Conservation (phyloP, 176 grass and related monocot genomes). For the Microstegium vimineum region DNA sequence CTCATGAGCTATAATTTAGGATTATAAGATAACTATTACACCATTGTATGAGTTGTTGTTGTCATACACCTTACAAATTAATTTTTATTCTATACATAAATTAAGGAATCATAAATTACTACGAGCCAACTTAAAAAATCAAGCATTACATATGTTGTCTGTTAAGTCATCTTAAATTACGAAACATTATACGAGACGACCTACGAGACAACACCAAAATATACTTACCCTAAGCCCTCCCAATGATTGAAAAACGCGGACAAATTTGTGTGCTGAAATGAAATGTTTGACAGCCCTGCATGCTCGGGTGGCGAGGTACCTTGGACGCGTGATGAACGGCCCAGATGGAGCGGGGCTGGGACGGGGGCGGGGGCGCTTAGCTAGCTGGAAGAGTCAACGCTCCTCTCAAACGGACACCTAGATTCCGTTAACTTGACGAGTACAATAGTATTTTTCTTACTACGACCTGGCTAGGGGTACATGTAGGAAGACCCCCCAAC, state of each 20-base stretch:
- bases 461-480: neutral
- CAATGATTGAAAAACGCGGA: slow-evolving; percentile 35
- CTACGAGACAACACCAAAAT: too few relatives aligned
- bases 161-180: too few relatives aligned
- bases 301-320: neutral
- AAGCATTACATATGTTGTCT: too few relatives aligned
- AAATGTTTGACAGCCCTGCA: neutral
- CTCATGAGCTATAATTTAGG: too few relatives aligned
- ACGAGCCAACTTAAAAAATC: too few relatives aligned
- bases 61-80: too few relatives aligned
- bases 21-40: too few relatives aligned
- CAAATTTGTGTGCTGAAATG: neutral
- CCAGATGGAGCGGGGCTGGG: neutral
- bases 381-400: slow-evolving; percentile 53
- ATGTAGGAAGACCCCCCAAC: neutral
- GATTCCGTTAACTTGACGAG: slow-evolving; percentile 31
- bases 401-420: slow-evolving; percentile 48
- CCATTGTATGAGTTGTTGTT: too few relatives aligned
- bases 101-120: too few relatives aligned
- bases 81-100: too few relatives aligned
- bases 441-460: neutral
- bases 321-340: slow-evolving; percentile 8
- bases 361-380: neutral
- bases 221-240: neutral
- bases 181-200: too few relatives aligned